phyloP scores from a whole-genome alignment of 2,329 filamentous ascomycete genomes.

The Didymella pomorum region DNA sequence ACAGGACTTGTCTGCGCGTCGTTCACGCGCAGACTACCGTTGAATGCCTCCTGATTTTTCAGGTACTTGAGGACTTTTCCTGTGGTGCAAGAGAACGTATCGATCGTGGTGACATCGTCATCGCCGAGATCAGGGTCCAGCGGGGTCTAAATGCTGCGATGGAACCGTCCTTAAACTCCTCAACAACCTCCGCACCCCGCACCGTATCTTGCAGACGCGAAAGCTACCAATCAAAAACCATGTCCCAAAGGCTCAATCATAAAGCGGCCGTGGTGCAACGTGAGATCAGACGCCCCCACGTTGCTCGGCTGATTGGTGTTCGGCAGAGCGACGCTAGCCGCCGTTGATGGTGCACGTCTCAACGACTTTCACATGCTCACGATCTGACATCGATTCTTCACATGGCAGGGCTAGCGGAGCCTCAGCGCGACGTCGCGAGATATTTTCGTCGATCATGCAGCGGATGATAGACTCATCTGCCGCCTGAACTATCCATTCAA shows the following conservation, averaged over 20 bases:
- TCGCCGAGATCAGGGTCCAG: no score
- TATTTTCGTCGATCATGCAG: conserved; percentile 23
- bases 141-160: not conserved
- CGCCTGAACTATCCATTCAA: not conserved
- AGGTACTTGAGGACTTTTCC: no score
- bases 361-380: conserved; percentile 36
- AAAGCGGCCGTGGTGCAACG: not conserved
- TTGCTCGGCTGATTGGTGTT: conserved; percentile 28
- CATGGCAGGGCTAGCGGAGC: conserved; percentile 15
- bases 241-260: not conserved
- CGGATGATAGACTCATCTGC: conserved; percentile 3
- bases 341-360: conserved; percentile 21
- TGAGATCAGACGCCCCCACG: conserved; percentile 21
- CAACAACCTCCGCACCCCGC: conserved; percentile 16
- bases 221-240: not conserved
- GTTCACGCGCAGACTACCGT: no score
- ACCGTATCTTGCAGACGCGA: conserved; percentile 7
- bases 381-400: conserved; percentile 10
- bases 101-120: no score
- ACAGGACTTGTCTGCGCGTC: no score
- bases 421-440: conserved; percentile 18
- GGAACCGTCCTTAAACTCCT: not conserved
- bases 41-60: no score
- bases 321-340: conserved; percentile 29
- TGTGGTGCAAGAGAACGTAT: no score